A percentile compares a stretch with the other conserved stretches of the same genome.
phyloP scores from a whole-genome alignment of 306 rosid species.

The Spatholobus suberectus region DNA sequence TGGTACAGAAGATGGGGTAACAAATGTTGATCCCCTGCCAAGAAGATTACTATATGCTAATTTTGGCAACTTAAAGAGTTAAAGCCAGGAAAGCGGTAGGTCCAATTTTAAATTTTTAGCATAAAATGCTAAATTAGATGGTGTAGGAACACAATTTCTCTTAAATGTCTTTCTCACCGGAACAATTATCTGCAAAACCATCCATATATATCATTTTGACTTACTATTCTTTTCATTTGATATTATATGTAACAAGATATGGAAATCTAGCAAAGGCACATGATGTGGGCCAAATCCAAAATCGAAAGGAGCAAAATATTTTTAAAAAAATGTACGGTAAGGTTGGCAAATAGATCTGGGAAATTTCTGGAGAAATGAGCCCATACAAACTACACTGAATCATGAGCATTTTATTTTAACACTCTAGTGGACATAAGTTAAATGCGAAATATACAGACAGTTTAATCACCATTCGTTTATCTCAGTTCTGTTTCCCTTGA shows the following conservation, averaged over 20 bases:
- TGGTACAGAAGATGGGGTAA: constrained; percentile 30
- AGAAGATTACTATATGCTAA: constrained; percentile 28
- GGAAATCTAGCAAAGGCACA: constrained; percentile 53
- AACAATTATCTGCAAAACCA: constrained; percentile 22
- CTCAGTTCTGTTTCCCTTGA: not conserved
- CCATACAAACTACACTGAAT: constrained; percentile 41
- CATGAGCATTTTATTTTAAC: constrained; percentile 4
- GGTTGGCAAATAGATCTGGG: constrained; percentile 42
- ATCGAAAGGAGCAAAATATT: constrained; percentile 23
- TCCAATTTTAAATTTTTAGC: constrained; percentile 36
- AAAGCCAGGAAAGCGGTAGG: constrained; percentile 25
- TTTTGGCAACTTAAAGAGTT: constrained; percentile 29
- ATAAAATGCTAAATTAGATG: constrained; percentile 32
- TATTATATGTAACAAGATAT: constrained; percentile 19
- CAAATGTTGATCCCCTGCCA: constrained; percentile 37
- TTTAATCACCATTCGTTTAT: not conserved
- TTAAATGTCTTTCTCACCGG: constrained; percentile 34
- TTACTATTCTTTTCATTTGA: constrained; percentile 18
- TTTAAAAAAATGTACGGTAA: constrained; percentile 20
- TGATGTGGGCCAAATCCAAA: constrained; percentile 58
- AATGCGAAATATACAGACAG: not conserved
- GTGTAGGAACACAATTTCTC: constrained; percentile 29
- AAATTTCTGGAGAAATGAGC: constrained; percentile 43
- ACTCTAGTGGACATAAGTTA: not conserved
- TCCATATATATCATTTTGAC: constrained; percentile 14